phyloP scores from a whole-genome alignment of 768 basidiomycete genomes.

The Boletellus ananas region DNA sequence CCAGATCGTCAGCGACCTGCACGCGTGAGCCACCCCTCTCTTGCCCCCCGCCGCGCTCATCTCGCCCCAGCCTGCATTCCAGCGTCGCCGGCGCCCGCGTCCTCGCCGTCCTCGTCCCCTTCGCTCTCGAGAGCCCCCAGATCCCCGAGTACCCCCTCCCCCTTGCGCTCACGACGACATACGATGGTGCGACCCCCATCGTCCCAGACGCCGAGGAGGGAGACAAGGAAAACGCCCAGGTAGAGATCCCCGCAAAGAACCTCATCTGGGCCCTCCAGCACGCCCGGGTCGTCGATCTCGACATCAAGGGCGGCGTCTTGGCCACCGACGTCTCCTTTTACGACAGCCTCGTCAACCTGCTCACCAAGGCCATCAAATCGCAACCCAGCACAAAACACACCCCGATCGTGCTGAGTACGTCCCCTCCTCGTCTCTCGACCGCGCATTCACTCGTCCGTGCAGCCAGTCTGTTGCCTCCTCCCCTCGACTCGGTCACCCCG shows the following conservation, averaged over 20 bases:
- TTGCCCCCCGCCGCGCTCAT: not conserved
- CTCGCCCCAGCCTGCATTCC: conserved; percentile 18
- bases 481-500: conserved; percentile 64
- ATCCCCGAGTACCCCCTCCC: conserved; percentile 35
- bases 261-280: conserved; percentile 64
- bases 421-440: not conserved
- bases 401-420: conserved; percentile 64
- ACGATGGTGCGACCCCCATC: conserved; percentile 44
- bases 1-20: conserved; percentile 42
- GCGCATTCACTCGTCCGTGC: conserved; percentile 8
- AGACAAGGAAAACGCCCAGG: conserved; percentile 15
- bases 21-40: conserved; percentile 31
- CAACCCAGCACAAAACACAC: conserved; percentile 34
- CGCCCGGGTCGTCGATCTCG: conserved; percentile 66
- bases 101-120: conserved; percentile 59
- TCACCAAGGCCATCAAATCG: conserved; percentile 53
- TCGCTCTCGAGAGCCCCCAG: conserved; percentile 48
- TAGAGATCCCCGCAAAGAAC: conserved; percentile 45
- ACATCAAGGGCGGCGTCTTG: conserved; percentile 54
- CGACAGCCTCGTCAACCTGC: conserved; percentile 69
- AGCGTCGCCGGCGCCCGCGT: conserved; percentile 35
- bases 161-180: conserved; percentile 50
- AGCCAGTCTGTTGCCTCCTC: conserved; percentile 82
- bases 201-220: conserved; percentile 20
- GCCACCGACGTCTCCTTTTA: conserved; percentile 45